Conservation (phyloP, 2,329 filamentous ascomycete genomes). For the Phoma herbarum region DNA sequence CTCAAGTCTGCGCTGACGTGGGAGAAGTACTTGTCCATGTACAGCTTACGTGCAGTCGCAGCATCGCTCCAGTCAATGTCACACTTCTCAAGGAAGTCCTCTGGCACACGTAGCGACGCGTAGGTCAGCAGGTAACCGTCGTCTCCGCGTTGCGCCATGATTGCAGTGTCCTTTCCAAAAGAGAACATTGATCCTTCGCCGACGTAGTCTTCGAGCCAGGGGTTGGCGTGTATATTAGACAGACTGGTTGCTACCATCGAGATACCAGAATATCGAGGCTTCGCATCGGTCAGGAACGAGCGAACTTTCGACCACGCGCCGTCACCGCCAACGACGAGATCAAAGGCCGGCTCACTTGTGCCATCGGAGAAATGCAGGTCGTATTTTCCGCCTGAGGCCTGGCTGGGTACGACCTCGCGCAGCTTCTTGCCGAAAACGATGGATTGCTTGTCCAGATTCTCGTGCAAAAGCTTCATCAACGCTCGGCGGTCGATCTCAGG, state of each 20-base stretch:
- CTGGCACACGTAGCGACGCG: constrained; percentile 51
- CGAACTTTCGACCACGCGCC: constrained; percentile 57
- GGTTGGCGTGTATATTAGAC: constrained; percentile 55
- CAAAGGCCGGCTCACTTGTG: constrained; percentile 47
- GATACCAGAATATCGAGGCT: constrained; percentile 60
- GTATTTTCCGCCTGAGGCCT: constrained; percentile 22
- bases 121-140: constrained; percentile 58
- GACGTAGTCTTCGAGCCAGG: constrained; percentile 55
- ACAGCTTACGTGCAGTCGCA: constrained; percentile 45
- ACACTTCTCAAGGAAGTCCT: constrained; percentile 54
- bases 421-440: constrained; percentile 48
- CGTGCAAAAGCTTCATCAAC: constrained; percentile 50
- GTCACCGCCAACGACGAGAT: constrained; percentile 60
- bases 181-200: constrained; percentile 51
- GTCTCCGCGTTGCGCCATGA: constrained; percentile 59
- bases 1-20: constrained; percentile 48
- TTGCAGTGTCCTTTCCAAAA: constrained; percentile 49
- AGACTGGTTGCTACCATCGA: constrained; percentile 56
- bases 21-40: constrained; percentile 33
- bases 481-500: constrained; percentile 62
- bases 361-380: constrained; percentile 45
- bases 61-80: constrained; percentile 55
- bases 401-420: constrained; percentile 42
- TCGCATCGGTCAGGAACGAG: constrained; percentile 39
- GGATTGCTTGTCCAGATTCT: constrained; percentile 55